These are phyloP conservation scores for Colletotrichum theobromicola DNA, from an alignment of 2,329 filamentous ascomycete species.

Conservation along the genomic window DNA sequence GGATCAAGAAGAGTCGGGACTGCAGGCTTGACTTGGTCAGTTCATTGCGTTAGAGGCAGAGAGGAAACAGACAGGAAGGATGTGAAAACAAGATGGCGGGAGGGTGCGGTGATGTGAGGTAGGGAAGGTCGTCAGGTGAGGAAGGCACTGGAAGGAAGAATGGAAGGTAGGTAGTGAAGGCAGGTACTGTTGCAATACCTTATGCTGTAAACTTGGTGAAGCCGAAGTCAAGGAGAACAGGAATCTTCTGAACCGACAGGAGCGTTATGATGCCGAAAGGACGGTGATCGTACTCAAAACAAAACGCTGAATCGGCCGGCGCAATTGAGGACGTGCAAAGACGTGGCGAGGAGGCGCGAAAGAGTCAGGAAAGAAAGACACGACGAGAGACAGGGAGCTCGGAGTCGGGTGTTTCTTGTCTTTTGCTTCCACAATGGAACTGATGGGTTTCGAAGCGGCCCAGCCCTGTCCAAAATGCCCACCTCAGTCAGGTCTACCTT, in stretches of 20 bases:
- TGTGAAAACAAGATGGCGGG: not conserved
- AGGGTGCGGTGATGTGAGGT: not conserved
- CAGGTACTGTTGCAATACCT: not conserved
- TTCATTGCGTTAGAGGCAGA: not conserved
- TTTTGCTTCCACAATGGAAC: not conserved
- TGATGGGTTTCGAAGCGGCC: not conserved
- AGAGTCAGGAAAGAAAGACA: not conserved
- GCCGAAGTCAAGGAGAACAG: too few relatives aligned
- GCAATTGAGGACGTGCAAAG: not conserved
- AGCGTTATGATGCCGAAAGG: too few relatives aligned
- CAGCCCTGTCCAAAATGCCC: not conserved
- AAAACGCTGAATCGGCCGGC: not conserved
- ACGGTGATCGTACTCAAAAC: too few relatives aligned
- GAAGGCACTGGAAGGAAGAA: not conserved
- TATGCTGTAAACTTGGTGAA: not conserved
- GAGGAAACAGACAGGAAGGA: not conserved
- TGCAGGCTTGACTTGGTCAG: not conserved
- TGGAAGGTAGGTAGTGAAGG: not conserved
- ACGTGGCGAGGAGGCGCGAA: not conserved
- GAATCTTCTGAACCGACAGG: too few relatives aligned
- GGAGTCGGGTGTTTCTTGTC: not conserved
- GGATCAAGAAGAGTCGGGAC: not conserved
- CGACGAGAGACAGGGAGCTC: not conserved
- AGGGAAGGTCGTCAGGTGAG: too few relatives aligned
- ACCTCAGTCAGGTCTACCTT: not conserved